Evolutionary conservation across 257 asterid genomes (phyloP).

Genomic region (Sherardia arvensis): DNA sequence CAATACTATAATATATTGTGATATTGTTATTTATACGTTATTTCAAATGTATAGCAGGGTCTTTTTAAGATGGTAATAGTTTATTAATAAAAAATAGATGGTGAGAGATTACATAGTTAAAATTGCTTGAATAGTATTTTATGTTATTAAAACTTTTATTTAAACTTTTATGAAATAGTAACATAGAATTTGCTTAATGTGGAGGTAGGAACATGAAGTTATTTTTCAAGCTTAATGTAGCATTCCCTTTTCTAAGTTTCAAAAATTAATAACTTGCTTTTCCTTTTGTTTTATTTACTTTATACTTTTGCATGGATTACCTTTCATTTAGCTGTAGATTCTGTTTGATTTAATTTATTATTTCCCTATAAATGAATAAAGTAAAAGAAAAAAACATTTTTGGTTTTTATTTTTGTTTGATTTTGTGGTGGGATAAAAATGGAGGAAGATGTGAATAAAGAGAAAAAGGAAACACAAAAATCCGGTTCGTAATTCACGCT

Average conservation of each 20-base stretch:
- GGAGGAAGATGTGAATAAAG: constrained; percentile 8
- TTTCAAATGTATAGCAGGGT: too few relatives aligned
- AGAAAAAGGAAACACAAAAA: constrained; percentile 15
- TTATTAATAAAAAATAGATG: too few relatives aligned
- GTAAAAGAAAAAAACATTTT: background rate
- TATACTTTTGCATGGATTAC: background rate
- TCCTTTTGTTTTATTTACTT: background rate
- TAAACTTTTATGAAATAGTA: background rate
- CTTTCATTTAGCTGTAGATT: background rate
- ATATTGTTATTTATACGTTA: too few relatives aligned
- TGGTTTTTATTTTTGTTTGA: background rate
- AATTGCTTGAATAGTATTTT: too few relatives aligned
- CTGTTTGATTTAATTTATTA: background rate
- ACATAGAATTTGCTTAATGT: background rate
- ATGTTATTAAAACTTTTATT: too few relatives aligned
- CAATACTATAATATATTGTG: too few relatives aligned
- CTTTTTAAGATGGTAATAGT: too few relatives aligned
- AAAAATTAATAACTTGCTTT: background rate
- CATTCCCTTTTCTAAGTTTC: background rate
- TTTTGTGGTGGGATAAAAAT: too few relatives aligned
- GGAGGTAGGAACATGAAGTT: background rate
- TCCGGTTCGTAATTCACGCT: constrained; percentile 26
- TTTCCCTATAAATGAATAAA: too few relatives aligned
- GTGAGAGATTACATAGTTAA: too few relatives aligned
- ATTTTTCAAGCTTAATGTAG: background rate